Conservation (phyloP, 768 basidiomycete species). For the Suillus hirtellus region DNA sequence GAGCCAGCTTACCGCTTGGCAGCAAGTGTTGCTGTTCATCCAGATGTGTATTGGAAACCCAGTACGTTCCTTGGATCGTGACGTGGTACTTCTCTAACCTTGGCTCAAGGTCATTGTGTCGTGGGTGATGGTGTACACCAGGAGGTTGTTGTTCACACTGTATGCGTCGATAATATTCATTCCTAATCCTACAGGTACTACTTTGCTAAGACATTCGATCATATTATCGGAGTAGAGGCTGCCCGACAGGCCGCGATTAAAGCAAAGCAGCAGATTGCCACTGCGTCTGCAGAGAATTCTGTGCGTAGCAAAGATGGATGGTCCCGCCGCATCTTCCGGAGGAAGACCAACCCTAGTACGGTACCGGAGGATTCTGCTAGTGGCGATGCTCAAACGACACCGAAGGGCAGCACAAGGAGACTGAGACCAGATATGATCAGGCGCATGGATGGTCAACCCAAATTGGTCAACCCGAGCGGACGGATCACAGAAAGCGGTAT, state of each 20-base stretch:
- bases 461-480: conserved; percentile 73
- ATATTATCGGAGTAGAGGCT: conserved; percentile 50
- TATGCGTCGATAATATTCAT: neutral
- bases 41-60: conserved; percentile 80
- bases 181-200: conserved; percentile 49
- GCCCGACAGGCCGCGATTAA: conserved; percentile 28
- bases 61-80: conserved; percentile 43
- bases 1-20: conserved; percentile 66
- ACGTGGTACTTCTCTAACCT: neutral
- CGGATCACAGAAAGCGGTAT: conserved; percentile 54
- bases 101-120: conserved; percentile 66
- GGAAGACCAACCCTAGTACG: conserved; percentile 24
- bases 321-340: conserved; percentile 32
- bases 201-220: conserved; percentile 67
- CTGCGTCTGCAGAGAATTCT: conserved; percentile 15
- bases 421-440: conserved; percentile 77
- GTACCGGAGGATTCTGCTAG: conserved; percentile 24
- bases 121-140: conserved; percentile 79
- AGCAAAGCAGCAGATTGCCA: conserved; percentile 22
- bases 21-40: conserved; percentile 69
- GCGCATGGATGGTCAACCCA: conserved; percentile 66
- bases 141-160: conserved; percentile 49
- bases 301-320: conserved; percentile 21
- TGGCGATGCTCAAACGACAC: conserved; percentile 19
- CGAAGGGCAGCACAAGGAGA: conserved; percentile 27